A percentile compares a stretch with the other conserved stretches of the same genome.
Conservation (phyloP, 139 green algal genomes). For the Eudorina sp. region DNA sequence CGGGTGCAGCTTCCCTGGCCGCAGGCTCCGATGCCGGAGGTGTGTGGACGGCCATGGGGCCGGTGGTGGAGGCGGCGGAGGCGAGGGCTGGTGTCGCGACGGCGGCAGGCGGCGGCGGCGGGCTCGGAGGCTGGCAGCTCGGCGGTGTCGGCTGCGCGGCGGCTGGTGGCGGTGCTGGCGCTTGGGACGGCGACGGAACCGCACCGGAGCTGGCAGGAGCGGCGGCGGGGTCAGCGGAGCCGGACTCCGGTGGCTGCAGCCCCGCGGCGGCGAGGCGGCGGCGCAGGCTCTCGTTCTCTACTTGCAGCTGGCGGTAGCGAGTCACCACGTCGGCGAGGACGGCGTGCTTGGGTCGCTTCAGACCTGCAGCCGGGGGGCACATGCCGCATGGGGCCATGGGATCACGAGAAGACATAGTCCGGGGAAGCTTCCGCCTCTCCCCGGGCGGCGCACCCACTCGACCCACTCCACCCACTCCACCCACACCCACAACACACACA, state of each 20-base stretch:
- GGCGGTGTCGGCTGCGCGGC: background rate
- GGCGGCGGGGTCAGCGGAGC: background rate
- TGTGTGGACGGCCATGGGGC: background rate
- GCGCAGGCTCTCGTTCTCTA: constrained; percentile 55
- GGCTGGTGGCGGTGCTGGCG: background rate
- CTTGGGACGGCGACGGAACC: background rate
- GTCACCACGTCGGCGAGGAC: constrained; percentile 74
- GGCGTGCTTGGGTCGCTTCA: constrained; percentile 72
- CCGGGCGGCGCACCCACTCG: too few relatives aligned
- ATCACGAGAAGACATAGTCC: too few relatives aligned
- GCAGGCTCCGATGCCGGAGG: background rate
- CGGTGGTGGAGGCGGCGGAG: background rate
- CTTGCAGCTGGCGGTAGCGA: constrained; percentile 7
- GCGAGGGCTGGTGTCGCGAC: background rate
- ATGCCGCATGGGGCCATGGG: too few relatives aligned
- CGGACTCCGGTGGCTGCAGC: background rate
- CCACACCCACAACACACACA: background rate
- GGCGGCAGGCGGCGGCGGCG: background rate
- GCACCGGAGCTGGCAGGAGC: background rate
- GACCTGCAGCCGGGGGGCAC: too few relatives aligned
- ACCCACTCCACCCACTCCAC: too few relatives aligned
- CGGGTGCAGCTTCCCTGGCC: background rate
- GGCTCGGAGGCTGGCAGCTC: too few relatives aligned
- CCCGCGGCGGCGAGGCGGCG: background rate
- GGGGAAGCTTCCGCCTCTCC: too few relatives aligned